Percentiles rank a stretch among this genome's conserved stretches.
These are phyloP conservation scores for Forsythia viridissima DNA, from an alignment of 257 asterid species.

Conservation along the genomic window DNA sequence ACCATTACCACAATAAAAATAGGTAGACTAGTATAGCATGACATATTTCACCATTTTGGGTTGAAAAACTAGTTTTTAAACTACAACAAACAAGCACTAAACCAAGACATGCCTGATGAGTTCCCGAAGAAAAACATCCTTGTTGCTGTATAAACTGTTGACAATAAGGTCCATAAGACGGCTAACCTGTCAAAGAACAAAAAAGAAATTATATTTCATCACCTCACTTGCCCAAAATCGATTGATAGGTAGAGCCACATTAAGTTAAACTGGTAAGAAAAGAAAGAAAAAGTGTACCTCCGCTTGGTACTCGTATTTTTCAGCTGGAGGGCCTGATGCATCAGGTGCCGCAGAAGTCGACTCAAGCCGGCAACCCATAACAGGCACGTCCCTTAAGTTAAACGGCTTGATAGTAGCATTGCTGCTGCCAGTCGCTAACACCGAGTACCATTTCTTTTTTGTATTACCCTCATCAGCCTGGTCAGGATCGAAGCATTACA, in stretches of 20 bases:
- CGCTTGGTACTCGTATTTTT: conserved; percentile 92
- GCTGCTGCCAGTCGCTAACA: conserved; percentile 35
- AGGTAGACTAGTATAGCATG: not conserved
- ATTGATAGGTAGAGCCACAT: not conserved
- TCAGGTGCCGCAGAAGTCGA: conserved; percentile 80
- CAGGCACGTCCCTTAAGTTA: conserved; percentile 27
- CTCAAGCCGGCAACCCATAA: conserved; percentile 50
- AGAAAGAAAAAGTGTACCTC: conserved; percentile 54
- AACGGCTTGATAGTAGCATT: conserved; percentile 23
- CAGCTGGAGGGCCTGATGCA: conserved; percentile 50
- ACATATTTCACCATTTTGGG: too few species aligned
- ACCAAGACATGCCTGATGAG: conserved; percentile 70
- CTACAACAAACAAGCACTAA: not conserved
- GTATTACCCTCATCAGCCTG: conserved; percentile 51
- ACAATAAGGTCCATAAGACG: conserved; percentile 99
- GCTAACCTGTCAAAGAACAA: conserved; percentile 69
- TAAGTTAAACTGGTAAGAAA: not conserved
- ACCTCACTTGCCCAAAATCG: not conserved
- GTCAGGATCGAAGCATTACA: conserved; percentile 14
- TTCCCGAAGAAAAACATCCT: conserved; percentile 93
- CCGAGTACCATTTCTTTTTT: conserved; percentile 56
- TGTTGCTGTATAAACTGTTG: conserved; percentile 91
- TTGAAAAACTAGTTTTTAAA: too few species aligned
- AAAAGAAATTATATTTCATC: not conserved
- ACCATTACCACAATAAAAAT: not conserved